Evolutionary conservation across 2,329 filamentous ascomycete genomes (phyloP), one percentile per base, ranked within the genome.

Genomic region (Hypoxylon sp.): DNA sequence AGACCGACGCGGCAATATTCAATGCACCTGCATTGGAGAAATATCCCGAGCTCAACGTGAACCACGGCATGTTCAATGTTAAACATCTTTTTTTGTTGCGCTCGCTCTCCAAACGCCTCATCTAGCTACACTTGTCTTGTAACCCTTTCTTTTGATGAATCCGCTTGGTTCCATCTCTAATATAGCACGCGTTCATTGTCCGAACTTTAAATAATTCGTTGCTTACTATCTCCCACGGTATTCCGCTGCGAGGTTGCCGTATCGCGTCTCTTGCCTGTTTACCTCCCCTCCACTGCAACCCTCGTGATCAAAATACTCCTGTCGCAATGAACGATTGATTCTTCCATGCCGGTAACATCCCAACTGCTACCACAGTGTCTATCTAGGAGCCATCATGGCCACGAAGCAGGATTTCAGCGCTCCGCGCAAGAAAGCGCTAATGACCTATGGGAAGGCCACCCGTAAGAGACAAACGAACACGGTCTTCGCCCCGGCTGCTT

Each of bases 391-490:
- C 16, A 64, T 22, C 24, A 77, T 77, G 74, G 69, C 68, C 7
- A 65, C 51, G 30, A 71, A 68, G 46, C 63, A 65, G 32, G 74
- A 75, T 22, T 60, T 69, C 22, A 67, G 70, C 61, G 69, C 68
- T 55, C 66, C 69, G 69, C 73, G 71, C 59, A 74, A 72, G 69
- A 73, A 64, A 62, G 72, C 67, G 49, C 51, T 72, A 50, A 71
- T 63, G 30, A 74, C 71, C 7, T 77, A 77, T 64, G 75, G 73
- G 44, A 77, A 74, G 56, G 55, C 61, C 18, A 33, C 67, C 16
- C 72, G 63, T 40, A 74, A 67, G 64, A 69, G 71, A 59, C 71
- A 73, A 57, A 60, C 72, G 40, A 75, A 72, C 42, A 49, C 72
- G 18, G 48, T 64, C 5, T 74, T 74, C 51, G 70, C 62, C 11